Evolutionary conservation across 2,329 filamentous ascomycete genomes (phyloP), one percentile per base, ranked within the genome.

Genomic region (Calonectria naviculata): DNA sequence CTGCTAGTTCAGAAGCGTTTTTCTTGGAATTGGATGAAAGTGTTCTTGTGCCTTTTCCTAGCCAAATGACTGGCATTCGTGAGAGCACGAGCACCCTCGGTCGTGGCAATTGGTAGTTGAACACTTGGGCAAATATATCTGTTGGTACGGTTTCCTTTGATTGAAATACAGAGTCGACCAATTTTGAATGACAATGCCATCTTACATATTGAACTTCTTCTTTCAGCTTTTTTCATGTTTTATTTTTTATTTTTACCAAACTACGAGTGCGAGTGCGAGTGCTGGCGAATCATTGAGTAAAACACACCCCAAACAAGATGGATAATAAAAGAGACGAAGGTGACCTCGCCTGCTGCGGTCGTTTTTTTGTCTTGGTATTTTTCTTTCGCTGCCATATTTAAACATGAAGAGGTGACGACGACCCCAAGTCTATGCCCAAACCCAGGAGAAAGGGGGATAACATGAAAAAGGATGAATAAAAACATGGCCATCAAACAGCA

Each of bases 381-480:
- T 60, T 68, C 38, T 21, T 60, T 65, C 44, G 64, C 56, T 67
- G 54, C 68, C 38, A 47, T 67, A 62, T 66, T 44, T 28, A 70
- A 70, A 61, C 67, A 65, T 38, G 42, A 29, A 28, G 54, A 65
- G 44, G 36, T 44, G 49, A 31, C 7, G 24, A 28, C 31, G 44
- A 44, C 62, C 36, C 44, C 62, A 38, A 54, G 44, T 70, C 67
- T 70, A 70, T 70, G 54, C 67, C 67, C 62, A 66, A 62, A 58
- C 47, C 62, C 44, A 58, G 24, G 62, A 65, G 62, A 65, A 36
- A 52, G 28, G 52, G 42, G 17, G 36, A 70, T 54, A 65, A 65
- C 36, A 54, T 31, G 41, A 49, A 65, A 65, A 61, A 38, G 38
- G 17, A 66, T 66, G 34, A 62, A 54, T 28, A 38, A 62, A 61